Conservation (phyloP, 495 filamentous ascomycete genomes). For the Letharia columbiana region DNA sequence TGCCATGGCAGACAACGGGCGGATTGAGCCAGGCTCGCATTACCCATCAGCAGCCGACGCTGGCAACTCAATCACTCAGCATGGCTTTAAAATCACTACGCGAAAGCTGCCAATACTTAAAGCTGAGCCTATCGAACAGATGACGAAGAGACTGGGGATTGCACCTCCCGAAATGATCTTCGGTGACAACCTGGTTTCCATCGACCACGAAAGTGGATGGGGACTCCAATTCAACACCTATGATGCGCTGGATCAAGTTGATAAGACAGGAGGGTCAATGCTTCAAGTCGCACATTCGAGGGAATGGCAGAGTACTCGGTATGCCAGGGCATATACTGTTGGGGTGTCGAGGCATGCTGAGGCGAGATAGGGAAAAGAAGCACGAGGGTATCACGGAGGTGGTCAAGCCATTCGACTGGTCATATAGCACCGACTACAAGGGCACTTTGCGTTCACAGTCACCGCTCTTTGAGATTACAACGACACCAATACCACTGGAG, state of each 20-base stretch:
- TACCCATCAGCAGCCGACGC: conserved; percentile 16
- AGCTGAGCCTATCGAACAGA: conserved; percentile 77
- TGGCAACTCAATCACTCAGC: conserved; percentile 37
- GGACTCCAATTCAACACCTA: conserved; percentile 70
- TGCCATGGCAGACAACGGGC: conserved; percentile 17
- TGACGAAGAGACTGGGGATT: conserved; percentile 70
- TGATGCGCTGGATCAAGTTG: conserved; percentile 79
- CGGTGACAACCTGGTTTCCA: conserved; percentile 75
- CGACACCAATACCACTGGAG: conserved; percentile 66
- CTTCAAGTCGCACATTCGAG: conserved; percentile 85
- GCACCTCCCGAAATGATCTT: conserved; percentile 98
- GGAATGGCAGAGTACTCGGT: conserved; percentile 79
- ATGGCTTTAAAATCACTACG: conserved; percentile 61
- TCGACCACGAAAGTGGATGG: conserved; percentile 70
- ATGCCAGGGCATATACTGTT: conserved; percentile 22
- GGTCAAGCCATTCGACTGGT: conserved; percentile 96
- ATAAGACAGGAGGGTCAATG: conserved; percentile 87
- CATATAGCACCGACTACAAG: conserved; percentile 78
- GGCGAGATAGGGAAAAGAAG: conserved; percentile 56
- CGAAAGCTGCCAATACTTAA: conserved; percentile 90
- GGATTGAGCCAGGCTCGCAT: conserved; percentile 3
- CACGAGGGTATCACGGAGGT: conserved; percentile 87
- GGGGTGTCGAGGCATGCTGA: conserved; percentile 22
- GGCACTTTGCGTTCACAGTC: conserved; percentile 47
- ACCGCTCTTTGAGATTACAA: conserved; percentile 42